Conservation (phyloP, 2,329 filamentous ascomycete species). For the Arachnopeziza araneosa region DNA sequence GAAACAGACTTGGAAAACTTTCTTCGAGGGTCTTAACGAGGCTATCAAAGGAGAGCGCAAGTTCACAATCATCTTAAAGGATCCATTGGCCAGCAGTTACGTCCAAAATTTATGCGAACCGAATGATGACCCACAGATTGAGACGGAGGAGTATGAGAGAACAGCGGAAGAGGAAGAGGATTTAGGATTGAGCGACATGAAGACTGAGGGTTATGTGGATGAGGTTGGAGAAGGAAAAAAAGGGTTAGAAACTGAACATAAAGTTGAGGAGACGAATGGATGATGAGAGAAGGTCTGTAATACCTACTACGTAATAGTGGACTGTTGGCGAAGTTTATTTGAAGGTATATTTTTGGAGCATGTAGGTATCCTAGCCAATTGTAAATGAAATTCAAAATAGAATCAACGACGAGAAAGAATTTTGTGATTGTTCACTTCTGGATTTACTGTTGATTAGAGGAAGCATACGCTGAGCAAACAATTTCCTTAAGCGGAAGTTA, state of each 20-base stretch:
- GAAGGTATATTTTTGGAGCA: background rate
- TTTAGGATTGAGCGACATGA: conserved; percentile 86
- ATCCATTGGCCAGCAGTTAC: conserved; percentile 89
- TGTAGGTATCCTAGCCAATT: too few species aligned
- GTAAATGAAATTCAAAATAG: too few species aligned
- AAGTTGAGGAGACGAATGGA: conserved; percentile 5
- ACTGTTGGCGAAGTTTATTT: background rate
- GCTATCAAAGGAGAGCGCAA: conserved; percentile 76
- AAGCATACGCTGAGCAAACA: too few species aligned
- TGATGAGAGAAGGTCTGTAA: background rate
- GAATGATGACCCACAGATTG: conserved; percentile 71
- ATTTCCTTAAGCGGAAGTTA: background rate
- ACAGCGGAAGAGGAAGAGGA: conserved; percentile 93
- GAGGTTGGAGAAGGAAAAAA: conserved; percentile 25
- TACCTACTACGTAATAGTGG: too few species aligned
- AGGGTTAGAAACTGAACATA: conserved; percentile 12
- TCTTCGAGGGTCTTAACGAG: conserved; percentile 70
- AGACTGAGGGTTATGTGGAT: conserved; percentile 69
- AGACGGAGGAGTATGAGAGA: conserved; percentile 74
- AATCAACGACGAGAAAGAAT: too few species aligned
- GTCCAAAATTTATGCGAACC: conserved; percentile 85
- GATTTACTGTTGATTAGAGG: too few species aligned
- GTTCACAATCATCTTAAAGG: conserved; percentile 78
- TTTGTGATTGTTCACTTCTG: too few species aligned
- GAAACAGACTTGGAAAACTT: conserved; percentile 68